phyloP scores from a whole-genome alignment of 208 protist species.

The Phytomonas francai region DNA sequence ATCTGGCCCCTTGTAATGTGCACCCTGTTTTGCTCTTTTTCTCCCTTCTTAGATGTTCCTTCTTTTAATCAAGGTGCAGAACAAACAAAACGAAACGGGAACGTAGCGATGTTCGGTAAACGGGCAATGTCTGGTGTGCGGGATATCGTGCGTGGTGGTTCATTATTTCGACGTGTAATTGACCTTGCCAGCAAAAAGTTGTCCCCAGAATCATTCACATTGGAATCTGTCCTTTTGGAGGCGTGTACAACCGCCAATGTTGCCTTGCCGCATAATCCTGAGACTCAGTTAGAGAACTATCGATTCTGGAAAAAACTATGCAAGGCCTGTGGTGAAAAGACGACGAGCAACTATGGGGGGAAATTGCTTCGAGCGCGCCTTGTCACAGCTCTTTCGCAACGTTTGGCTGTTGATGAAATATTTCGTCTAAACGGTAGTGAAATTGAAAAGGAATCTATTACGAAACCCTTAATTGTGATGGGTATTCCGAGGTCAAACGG shows the following conservation, averaged over 20 bases:
- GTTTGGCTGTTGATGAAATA: constrained; percentile 72
- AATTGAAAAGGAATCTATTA: constrained; percentile 56
- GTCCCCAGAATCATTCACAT: constrained; percentile 38
- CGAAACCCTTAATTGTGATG: constrained; percentile 67
- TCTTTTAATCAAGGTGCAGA: neutral
- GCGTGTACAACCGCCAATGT: constrained; percentile 46
- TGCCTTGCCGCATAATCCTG: constrained; percentile 28
- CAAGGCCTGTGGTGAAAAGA: constrained; percentile 63
- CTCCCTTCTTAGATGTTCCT: neutral
- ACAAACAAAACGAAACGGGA: neutral
- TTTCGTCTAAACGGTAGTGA: constrained; percentile 66
- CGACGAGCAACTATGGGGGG: constrained; percentile 48
- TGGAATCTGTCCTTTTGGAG: constrained; percentile 52
- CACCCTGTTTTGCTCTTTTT: constrained; percentile 3
- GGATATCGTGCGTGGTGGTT: constrained; percentile 43
- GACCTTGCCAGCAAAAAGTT: constrained; percentile 29
- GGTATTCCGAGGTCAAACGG: constrained; percentile 83
- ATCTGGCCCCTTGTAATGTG: neutral
- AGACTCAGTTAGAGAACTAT: constrained; percentile 38
- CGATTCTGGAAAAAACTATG: constrained; percentile 85
- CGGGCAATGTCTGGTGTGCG: constrained; percentile 84
- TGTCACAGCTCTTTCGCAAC: constrained; percentile 61
- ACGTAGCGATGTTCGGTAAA: constrained; percentile 38
- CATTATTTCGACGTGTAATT: constrained; percentile 23
- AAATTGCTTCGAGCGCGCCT: constrained; percentile 51